phyloP scores from a whole-genome alignment of 352 stramenopile species.

The Phytophthora hibernalis region DNA sequence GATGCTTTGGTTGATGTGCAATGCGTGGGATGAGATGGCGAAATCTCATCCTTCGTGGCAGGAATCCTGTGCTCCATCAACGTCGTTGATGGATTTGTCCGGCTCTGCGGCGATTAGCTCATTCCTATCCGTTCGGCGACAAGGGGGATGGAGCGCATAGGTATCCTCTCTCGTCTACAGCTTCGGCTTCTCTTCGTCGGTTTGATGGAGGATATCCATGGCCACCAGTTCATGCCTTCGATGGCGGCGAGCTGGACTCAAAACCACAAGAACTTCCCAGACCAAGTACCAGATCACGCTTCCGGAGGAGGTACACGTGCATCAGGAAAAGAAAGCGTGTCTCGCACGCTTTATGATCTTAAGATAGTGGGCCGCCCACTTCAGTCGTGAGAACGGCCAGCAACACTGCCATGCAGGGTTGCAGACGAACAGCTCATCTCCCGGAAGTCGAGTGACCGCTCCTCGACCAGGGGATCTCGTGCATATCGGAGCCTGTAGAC shows the following conservation, averaged over 20 bases:
- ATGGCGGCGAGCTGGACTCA: neutral
- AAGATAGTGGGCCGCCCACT: conserved; percentile 24
- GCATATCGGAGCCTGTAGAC: conserved; percentile 26
- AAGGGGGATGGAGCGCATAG: conserved; percentile 2
- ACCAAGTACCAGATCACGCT: neutral
- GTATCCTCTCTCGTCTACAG: conserved; percentile 28
- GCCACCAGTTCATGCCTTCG: neutral
- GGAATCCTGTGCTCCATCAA: no score
- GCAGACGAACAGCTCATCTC: conserved; percentile 30
- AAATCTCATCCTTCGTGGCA: neutral
- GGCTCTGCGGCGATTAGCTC: conserved; percentile 28
- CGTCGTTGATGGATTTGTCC: conserved; percentile 14
- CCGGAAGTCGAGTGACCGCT: conserved; percentile 5
- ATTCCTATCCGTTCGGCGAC: conserved; percentile 20
- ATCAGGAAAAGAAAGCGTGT: conserved; percentile 16
- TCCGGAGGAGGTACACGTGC: neutral
- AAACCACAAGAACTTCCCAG: conserved; percentile 12
- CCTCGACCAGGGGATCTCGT: neutral
- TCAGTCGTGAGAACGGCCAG: conserved; percentile 21
- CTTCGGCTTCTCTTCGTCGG: neutral
- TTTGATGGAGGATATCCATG: neutral
- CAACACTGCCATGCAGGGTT: conserved; percentile 7
- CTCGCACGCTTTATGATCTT: conserved; percentile 9
- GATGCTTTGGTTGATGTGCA: conserved; percentile 38
- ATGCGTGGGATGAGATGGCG: conserved; percentile 25